Conservation (phyloP, 192 early-diverging fungal genomes). For the Backusella circina region DNA sequence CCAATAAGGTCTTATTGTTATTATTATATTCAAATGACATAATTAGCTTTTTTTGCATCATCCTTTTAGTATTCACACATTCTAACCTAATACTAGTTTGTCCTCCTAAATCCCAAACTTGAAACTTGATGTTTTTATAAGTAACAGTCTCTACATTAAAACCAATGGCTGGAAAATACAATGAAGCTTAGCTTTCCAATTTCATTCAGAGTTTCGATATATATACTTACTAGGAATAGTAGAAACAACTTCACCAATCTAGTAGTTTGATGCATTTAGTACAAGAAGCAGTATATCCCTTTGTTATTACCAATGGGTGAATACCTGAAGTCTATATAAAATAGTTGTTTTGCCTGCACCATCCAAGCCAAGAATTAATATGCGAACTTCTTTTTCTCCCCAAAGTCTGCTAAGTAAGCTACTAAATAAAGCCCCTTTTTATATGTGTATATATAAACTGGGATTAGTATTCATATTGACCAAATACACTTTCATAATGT, state of each 20-base stretch:
- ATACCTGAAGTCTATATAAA: conserved; percentile 89
- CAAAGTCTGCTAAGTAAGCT: conserved; percentile 73
- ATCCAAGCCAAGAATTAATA: conserved; percentile 94
- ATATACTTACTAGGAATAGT: conserved; percentile 84
- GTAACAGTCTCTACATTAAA: conserved; percentile 91
- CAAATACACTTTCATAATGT: background rate
- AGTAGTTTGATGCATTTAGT: conserved; percentile 24
- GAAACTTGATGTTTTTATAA: conserved; percentile 98
- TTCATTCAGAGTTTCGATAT: background rate
- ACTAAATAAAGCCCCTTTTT: conserved; percentile 71
- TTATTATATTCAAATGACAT: background rate
- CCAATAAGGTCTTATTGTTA: conserved; percentile 78
- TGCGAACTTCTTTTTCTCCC: conserved; percentile 94
- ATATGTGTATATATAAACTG: no score
- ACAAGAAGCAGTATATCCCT: conserved; percentile 37
- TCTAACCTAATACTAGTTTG: conserved; percentile 60
- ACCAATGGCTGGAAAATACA: conserved; percentile 52
- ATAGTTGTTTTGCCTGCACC: conserved; percentile 98
- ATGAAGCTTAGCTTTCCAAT: background rate
- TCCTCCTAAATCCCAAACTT: conserved; percentile 96
- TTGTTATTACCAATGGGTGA: background rate
- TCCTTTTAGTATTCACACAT: background rate
- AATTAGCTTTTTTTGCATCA: background rate
- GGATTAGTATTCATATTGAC: background rate
- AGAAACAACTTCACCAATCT: conserved; percentile 96